Percentiles rank a stretch among this genome's conserved stretches.
phyloP scores from a whole-genome alignment of 345 rosid species.

The Noccaea caerulescens region DNA sequence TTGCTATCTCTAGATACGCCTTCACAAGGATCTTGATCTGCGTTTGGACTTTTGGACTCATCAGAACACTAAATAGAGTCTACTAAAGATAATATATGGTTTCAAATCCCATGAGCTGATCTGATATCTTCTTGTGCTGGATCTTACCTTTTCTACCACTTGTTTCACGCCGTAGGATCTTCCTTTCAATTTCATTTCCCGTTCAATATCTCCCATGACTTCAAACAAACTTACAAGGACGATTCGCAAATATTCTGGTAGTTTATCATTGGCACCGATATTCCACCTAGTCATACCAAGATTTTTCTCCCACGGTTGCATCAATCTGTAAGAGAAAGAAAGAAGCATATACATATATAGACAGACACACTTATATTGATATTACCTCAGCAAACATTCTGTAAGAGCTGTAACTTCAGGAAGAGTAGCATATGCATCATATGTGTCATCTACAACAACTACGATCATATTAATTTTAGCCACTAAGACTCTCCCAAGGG shows the following conservation, averaged over 20 bases:
- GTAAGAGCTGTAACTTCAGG: conserved; percentile 1
- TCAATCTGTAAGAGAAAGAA: not conserved
- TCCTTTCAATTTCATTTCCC: not conserved
- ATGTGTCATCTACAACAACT: conserved; percentile 21
- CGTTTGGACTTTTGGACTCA: not conserved
- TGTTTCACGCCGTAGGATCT: not conserved
- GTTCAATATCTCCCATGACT: not conserved
- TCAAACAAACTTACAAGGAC: not conserved
- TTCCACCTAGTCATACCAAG: conserved; percentile 20
- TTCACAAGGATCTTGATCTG: conserved; percentile 10
- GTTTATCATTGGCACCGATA: not conserved
- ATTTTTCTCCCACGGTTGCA: not conserved
- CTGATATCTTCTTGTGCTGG: not conserved
- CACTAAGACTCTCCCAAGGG: conserved; percentile 11
- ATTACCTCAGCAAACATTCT: conserved; percentile 6
- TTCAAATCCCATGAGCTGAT: not conserved
- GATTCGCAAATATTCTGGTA: conserved; percentile 24
- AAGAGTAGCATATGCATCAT: conserved; percentile 23
- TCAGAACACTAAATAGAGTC: not conserved
- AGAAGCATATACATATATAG: not conserved
- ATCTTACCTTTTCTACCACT: conserved; percentile 5
- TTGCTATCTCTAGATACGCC: not conserved
- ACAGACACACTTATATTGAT: not conserved
- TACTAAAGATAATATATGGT: not conserved
- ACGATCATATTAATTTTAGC: not conserved